Base-by-base conservation (phyloP, 2,329 filamentous ascomycete species). In the Pseudonectria foliicola region DNA sequence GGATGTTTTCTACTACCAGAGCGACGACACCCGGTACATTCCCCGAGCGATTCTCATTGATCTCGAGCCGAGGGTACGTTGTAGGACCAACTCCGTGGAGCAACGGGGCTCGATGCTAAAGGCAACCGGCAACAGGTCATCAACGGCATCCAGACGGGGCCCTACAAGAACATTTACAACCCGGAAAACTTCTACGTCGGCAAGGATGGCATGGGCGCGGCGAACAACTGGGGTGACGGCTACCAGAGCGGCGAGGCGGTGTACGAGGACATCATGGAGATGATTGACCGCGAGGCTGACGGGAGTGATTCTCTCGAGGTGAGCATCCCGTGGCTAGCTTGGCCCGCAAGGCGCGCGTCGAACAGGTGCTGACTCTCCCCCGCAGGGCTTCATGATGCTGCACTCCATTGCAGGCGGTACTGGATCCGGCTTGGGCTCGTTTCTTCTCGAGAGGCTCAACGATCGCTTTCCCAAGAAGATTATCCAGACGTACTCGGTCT, bases 1-100 rank as follows among this genome's bases (percentile, higher is more conserved):
- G 62, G 92, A 98, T 64, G 92, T 98, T 42, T 96, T 96, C 68
- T 96, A 95, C 75, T 98, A 96, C 68, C 90, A 93, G 73, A 96
- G 89, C 57, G 92, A 98, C 70, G 92, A 98, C 60, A 98, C 92
- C 39, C 78, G 92, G 67, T 98, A 98, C 64, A 96, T 98, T 48
- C 92, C 92, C 10, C 79, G 92, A 57, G 90, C 92, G 31, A 96
- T 98, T 52, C 70, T 98, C 33, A 83, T 98, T 44, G 92, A 98
- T 59, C 71, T 98, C 26, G 92, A 98, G 63, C 92, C 92, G 15
- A 77, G 92, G 46, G 89, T 86, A 67, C 41, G 51, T 44, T 6
- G 16, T 13, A 13, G 21, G 29, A 10, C 4, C 29, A 31, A n/a
- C 29, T 10, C 13, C 12, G 8, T 25, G 16, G 13, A 10, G 21